Base-by-base conservation (phyloP, 2,329 filamentous ascomycete genomes). In the Colletotrichum somersetense region DNA sequence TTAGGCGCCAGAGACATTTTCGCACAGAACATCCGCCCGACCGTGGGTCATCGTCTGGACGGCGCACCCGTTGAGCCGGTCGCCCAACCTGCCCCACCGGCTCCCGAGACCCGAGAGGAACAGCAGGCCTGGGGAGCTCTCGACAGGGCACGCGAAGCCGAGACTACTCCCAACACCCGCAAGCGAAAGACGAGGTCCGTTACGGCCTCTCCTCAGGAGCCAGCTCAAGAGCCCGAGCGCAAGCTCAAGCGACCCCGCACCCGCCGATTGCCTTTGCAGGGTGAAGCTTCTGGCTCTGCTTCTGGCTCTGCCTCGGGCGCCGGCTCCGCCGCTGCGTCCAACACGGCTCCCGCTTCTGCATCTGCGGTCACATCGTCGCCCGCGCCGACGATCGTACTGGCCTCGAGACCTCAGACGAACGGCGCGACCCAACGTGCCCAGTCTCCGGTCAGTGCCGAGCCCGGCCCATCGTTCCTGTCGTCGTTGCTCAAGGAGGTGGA, bases 401-500 rank as follows among this genome's bases (percentile, higher is more conserved):
- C 75, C 30, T 72, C 76, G 26, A 66, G 74, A 30, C 26, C 73
- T 30, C 65, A 72, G 7, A 66, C 70, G 23, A 75, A 72, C 35
- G 62, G 73, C 33, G 40, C 67, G 20, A 12, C 62, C 20, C 66
- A 42, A 40, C 64, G 48, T 44, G 50, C 56, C n/a, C 66, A 56
- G 56, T 73, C 40, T 40, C 70, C 63, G 73, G 64, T 74, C 74
- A 46, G 75, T 73, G 74, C 62, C 75, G 69, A 75, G 84, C 50
- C 87, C 85, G 38, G 89, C 88, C 93, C 94, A 10, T 95, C 93
- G 7, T 96, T 98, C 78, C 86, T 98, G 10, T 93, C 94, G 33
- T 96, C 94, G 0, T 85, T 98, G 8, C 84, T 98, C 62, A 94
- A 93, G 79, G 96, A 98, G 80, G 94, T 98, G 1, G 95, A 97